phyloP scores from a whole-genome alignment of 2,329 filamentous ascomycete genomes.

The Colletotrichum cordylinicola region DNA sequence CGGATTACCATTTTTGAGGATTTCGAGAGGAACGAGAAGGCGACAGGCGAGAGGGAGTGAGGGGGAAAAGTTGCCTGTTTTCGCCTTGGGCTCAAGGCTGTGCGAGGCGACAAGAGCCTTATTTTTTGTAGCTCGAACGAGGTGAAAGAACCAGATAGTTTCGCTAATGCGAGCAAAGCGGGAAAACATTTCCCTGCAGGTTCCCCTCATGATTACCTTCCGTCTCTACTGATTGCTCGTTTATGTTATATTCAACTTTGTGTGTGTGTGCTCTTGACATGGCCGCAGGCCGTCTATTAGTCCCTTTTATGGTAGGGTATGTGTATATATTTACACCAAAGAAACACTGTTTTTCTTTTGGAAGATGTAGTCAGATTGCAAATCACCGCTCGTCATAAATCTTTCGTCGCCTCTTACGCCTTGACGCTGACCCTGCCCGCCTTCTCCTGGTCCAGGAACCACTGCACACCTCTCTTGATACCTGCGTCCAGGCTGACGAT shows the following conservation, averaged over 20 bases:
- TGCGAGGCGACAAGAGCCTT: neutral
- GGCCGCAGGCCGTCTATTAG: neutral
- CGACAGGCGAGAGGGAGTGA: neutral
- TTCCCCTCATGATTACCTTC: neutral
- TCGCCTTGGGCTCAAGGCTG: neutral
- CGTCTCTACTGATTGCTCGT: neutral
- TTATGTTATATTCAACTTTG: neutral
- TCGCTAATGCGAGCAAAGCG: slow-evolving; percentile 2
- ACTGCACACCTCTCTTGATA: slow-evolving; percentile 56
- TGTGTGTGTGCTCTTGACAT: neutral
- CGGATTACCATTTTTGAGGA: slow-evolving; percentile 9
- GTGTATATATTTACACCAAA: neutral
- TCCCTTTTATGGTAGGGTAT: neutral
- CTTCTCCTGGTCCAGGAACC: slow-evolving; percentile 60
- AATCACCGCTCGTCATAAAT: neutral
- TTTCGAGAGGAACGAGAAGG: neutral
- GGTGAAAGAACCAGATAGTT: neutral
- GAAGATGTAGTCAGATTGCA: neutral
- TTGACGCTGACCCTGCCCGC: slow-evolving; percentile 22
- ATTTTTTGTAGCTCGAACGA: neutral
- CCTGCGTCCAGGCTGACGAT: slow-evolving; percentile 72
- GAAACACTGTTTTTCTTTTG: neutral
- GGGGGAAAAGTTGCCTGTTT: neutral
- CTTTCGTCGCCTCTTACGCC: neutral
- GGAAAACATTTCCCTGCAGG: neutral